Evolutionary conservation across 805 yeast genomes (phyloP), one percentile per base, ranked within the genome.

Genomic region (Starmerella potacharoeniae): DNA sequence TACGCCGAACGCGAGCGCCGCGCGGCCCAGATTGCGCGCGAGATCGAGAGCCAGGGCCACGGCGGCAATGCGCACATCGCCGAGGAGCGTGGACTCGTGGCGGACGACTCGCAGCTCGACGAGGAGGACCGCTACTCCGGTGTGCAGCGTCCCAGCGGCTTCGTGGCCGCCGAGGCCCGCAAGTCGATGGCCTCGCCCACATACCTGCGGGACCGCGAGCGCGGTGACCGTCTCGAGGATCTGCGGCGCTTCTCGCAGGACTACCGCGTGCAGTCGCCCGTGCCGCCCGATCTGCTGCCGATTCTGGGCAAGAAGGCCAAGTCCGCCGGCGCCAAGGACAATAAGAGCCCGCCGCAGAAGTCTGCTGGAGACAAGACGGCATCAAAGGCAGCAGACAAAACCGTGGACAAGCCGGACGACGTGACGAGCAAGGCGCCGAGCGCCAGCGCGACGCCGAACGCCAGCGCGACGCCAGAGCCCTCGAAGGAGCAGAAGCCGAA

Each of bases 61-160:
- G 76, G 83, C 29, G 84, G 83, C 31, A 89, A 86, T 65, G 71
- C 79, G 33, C 97, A 93, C 67, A 60, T 90, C 30, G 91, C 95
- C 59, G 98, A 91, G 68, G 98, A 91, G 69, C 81, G 98, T 68
- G 95, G 95, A 30, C 58, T 81, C 14, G 63, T 44, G 4, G 77
- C 84, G 40, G 95, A 86, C 66, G 96, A 86, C 65, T 79, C 85
- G 57, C 95, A 95, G 16, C 61, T 86, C 62, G 97, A 93, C 69
- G 98, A 93, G 71, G 98, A 93, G 69, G 96, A 90, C 69, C 86
- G 86, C 69, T 93, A 90, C 66, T 88, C 96, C 5, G 97, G 97
- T 51, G 98, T 89, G 46, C 82, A 77, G 56, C 79, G 93, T 64
- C 65, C 34, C 5, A 6, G 10, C 14, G 43, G 16, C 6, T 57